Evolutionary conservation across 306 rosid genomes (phyloP).

Genomic region (Cucurbita pepo): DNA sequence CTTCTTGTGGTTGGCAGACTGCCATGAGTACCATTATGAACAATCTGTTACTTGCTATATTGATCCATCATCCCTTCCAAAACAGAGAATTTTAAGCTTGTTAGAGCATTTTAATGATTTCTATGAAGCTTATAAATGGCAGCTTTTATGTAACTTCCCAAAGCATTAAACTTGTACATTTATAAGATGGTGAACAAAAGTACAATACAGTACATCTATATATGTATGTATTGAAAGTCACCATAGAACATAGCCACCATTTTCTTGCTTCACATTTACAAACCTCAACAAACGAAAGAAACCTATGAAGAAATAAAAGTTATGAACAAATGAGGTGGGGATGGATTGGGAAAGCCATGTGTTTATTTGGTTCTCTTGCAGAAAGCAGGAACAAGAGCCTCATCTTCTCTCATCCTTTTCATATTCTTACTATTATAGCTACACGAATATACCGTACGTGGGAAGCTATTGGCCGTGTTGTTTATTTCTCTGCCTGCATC

Average conservation of each 20-base stretch:
- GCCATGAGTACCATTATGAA: too few species aligned
- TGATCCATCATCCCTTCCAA: too few species aligned
- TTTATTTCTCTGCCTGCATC: slow-evolving; percentile 11
- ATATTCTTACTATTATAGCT: slow-evolving; percentile 20
- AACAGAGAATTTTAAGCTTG: too few species aligned
- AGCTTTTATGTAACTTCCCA: too few species aligned
- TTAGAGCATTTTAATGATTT: too few species aligned
- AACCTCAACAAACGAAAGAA: neutral
- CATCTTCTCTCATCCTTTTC: slow-evolving; percentile 46
- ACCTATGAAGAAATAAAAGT: neutral
- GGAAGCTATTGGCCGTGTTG: slow-evolving; percentile 8
- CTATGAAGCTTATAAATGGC: too few species aligned
- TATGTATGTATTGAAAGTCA: neutral
- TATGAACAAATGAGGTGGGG: neutral
- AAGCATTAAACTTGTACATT: too few species aligned
- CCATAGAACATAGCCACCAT: neutral
- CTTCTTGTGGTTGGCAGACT: too few species aligned
- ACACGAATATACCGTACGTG: slow-evolving; percentile 25
- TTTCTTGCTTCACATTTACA: neutral
- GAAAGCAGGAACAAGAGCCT: slow-evolving; percentile 23
- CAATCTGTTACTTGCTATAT: too few species aligned
- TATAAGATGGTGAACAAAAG: neutral
- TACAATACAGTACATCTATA: neutral
- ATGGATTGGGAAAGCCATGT: neutral
- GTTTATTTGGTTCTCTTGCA: slow-evolving; percentile 39